Evolutionary conservation across 768 basidiomycete species (phyloP).

Genomic region (Hygrophorus pudorinus): DNA sequence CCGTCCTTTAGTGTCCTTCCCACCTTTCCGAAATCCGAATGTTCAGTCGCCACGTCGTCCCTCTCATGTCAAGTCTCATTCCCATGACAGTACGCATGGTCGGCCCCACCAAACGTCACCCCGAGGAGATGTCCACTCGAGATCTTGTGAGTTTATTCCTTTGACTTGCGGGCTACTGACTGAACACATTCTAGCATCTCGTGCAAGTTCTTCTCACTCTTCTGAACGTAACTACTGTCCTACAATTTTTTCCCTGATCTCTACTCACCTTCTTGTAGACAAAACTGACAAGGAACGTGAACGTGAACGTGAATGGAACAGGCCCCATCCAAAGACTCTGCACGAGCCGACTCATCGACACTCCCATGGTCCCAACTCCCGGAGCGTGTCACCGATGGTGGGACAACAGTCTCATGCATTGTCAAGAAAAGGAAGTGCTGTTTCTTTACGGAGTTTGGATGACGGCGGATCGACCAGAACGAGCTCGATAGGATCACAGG

Average conservation of each 20-base stretch:
- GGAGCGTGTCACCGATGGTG: too few relatives aligned
- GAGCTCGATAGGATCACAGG: constrained; percentile 37
- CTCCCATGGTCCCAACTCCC: constrained; percentile 16
- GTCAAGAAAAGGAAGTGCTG: constrained; percentile 17
- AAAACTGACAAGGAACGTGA: constrained; percentile 21
- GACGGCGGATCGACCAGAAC: constrained; percentile 30
- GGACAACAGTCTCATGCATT: too few relatives aligned
- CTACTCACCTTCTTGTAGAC: constrained; percentile 10
- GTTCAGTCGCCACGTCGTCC: background rate
- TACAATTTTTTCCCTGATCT: background rate
- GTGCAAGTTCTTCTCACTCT: background rate
- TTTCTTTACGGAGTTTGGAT: constrained; percentile 17
- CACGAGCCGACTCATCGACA: constrained; percentile 15
- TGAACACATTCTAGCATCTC: background rate
- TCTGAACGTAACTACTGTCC: background rate
- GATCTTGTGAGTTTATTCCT: too few relatives aligned
- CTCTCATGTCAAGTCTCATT: background rate
- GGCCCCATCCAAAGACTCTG: constrained; percentile 14
- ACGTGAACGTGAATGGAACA: constrained; percentile 42
- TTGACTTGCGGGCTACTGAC: too few relatives aligned
- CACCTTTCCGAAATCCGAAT: background rate
- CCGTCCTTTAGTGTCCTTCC: background rate
- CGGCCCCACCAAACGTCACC: background rate
- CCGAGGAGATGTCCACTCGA: too few relatives aligned
- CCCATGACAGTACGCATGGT: background rate